A percentile compares a stretch with the other conserved stretches of the same genome.
These are phyloP conservation scores for Suillus discolor DNA, from an alignment of 768 basidiomycete genomes.

Conservation along the genomic window DNA sequence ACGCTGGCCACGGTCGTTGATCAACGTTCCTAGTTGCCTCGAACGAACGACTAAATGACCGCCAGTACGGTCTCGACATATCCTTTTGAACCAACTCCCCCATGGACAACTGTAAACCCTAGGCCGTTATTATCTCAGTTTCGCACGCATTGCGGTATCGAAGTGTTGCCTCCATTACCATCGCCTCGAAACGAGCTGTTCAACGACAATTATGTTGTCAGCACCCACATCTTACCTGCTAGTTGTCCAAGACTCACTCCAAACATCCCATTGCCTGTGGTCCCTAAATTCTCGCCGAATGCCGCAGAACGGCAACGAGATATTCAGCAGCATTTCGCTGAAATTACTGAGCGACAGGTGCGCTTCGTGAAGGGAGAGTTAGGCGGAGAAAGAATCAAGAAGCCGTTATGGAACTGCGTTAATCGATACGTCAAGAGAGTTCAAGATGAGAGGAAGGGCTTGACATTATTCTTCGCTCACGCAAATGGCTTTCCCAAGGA, in stretches of 20 bases:
- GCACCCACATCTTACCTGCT: slow-evolving; percentile 33
- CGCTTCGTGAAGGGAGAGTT: slow-evolving; percentile 19
- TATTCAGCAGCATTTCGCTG: slow-evolving; percentile 16
- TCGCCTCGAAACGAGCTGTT: slow-evolving; percentile 23
- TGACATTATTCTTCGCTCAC: slow-evolving; percentile 79
- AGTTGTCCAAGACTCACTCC: slow-evolving; percentile 29
- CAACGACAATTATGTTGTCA: slow-evolving; percentile 24
- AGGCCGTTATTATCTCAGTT: slow-evolving; percentile 21
- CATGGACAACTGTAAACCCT: slow-evolving; percentile 26
- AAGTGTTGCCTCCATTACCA: slow-evolving; percentile 20
- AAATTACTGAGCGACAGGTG: slow-evolving; percentile 20
- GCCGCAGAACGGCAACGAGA: slow-evolving; percentile 16
- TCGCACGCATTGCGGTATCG: slow-evolving; percentile 12
- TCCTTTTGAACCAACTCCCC: slow-evolving; percentile 21
- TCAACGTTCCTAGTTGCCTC: neutral
- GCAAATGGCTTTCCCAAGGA: slow-evolving; percentile 91
- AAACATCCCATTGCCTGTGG: slow-evolving; percentile 24
- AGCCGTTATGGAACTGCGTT: slow-evolving; percentile 65
- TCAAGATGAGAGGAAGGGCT: slow-evolving; percentile 31
- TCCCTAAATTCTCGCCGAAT: slow-evolving; percentile 17
- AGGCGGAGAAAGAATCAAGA: slow-evolving; percentile 20
- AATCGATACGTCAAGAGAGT: slow-evolving; percentile 63
- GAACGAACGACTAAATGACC: neutral
- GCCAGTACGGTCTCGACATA: slow-evolving; percentile 14
- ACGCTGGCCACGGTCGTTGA: neutral